phyloP scores from a whole-genome alignment of 2,329 filamentous ascomycete genomes.

The Talaromyces sp. region DNA sequence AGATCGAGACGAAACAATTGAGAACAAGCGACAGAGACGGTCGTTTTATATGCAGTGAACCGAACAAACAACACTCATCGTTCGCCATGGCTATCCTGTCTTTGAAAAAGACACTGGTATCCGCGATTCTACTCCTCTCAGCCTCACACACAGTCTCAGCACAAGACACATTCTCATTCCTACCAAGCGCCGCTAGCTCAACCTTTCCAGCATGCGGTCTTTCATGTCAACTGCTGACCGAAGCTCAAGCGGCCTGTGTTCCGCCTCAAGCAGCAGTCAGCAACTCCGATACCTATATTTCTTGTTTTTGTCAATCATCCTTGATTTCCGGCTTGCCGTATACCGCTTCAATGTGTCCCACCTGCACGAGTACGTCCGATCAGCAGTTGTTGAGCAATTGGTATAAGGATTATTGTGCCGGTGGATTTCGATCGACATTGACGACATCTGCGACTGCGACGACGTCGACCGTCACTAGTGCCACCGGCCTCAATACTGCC shows the following conservation, averaged over 20 bases:
- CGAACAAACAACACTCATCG: not conserved
- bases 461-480: slow-evolving; percentile 21
- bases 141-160: not conserved
- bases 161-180: slow-evolving; percentile 26
- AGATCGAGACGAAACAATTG: not conserved
- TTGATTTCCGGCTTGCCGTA: slow-evolving; percentile 57
- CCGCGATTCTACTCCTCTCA: slow-evolving; percentile 5
- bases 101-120: slow-evolving; percentile 5
- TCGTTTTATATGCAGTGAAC: not conserved
- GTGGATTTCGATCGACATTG: slow-evolving; percentile 28
- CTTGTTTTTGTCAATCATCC: slow-evolving; percentile 69
- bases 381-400: slow-evolving; percentile 61
- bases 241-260: slow-evolving; percentile 69
- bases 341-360: slow-evolving; percentile 59
- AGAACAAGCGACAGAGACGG: not conserved
- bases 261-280: slow-evolving; percentile 53
- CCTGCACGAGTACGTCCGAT: slow-evolving; percentile 53
- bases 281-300: slow-evolving; percentile 54
- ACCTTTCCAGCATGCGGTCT: slow-evolving; percentile 61
- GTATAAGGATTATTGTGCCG: slow-evolving; percentile 64
- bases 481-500: slow-evolving; percentile 20
- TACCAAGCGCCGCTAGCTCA: slow-evolving; percentile 36
- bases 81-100: slow-evolving; percentile 8
- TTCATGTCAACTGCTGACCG: slow-evolving; percentile 58
- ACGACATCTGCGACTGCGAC: slow-evolving; percentile 29